A percentile compares a stretch with the other conserved stretches of the same genome.
phyloP scores from a whole-genome alignment of 345 rosid species.

The Salix caprea region DNA sequence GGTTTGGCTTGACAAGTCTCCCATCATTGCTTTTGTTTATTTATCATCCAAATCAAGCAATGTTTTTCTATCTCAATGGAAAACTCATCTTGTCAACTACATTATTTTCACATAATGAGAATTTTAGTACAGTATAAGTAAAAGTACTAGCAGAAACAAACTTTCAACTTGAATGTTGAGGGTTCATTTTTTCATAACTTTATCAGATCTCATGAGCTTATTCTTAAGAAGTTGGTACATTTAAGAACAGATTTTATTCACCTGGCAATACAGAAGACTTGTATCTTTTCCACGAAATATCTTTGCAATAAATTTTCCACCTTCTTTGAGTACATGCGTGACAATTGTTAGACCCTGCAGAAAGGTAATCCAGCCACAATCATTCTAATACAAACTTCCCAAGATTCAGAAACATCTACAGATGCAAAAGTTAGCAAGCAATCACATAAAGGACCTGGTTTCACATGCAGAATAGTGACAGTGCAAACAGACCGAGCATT shows the following conservation, averaged over 20 bases:
- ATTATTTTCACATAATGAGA: too few species aligned
- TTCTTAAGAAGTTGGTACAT: background rate
- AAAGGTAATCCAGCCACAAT: background rate
- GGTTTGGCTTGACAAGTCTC: background rate
- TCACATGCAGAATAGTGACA: background rate
- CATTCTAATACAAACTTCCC: background rate
- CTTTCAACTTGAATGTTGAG: background rate
- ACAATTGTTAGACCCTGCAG: conserved; percentile 87
- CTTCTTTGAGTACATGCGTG: conserved; percentile 78
- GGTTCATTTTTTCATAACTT: background rate
- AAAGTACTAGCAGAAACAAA: background rate
- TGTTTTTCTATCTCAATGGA: too few species aligned
- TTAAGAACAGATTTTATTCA: conserved; percentile 19
- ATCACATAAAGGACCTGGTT: background rate
- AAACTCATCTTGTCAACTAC: too few species aligned
- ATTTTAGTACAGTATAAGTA: too few species aligned
- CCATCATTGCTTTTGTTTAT: too few species aligned
- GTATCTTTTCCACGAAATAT: conserved; percentile 99
- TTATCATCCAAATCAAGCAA: background rate
- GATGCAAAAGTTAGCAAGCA: background rate
- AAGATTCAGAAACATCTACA: background rate
- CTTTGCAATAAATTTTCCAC: conserved; percentile 88
- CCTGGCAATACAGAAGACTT: conserved; percentile 90
- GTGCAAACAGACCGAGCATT: background rate
- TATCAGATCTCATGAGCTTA: background rate